These are phyloP conservation scores for Ampelocalamus luodianensis DNA, from an alignment of 176 grass and related monocot species.

Conservation along the genomic window DNA sequence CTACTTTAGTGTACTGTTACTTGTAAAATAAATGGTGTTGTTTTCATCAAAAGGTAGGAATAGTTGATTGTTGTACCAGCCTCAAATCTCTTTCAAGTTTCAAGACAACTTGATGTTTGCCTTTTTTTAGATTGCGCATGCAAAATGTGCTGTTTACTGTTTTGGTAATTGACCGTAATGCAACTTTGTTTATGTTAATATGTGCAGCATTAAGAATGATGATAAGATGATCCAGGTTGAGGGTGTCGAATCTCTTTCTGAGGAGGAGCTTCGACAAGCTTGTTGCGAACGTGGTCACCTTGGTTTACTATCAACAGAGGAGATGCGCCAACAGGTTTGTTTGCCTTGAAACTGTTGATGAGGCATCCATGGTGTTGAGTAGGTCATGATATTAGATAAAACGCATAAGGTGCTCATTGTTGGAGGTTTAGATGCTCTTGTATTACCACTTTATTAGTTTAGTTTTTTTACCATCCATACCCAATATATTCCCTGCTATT, in stretches of 20 bases:
- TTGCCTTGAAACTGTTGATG: conserved; percentile 22
- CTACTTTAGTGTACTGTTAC: background rate
- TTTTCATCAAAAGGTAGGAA: background rate
- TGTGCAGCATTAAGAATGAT: conserved; percentile 85
- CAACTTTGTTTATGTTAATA: conserved; percentile 20
- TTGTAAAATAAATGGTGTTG: background rate
- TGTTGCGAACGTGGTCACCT: conserved; percentile 89
- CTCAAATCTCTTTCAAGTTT: background rate
- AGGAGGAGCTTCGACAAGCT: conserved; percentile 88
- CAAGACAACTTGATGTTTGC: background rate
- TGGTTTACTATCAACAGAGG: conserved; percentile 79
- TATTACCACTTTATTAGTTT: conserved; percentile 27
- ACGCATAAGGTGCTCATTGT: background rate
- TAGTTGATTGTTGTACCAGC: background rate
- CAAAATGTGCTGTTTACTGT: background rate
- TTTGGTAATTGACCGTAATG: background rate
- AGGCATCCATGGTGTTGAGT: background rate
- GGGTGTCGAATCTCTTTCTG: conserved; percentile 88
- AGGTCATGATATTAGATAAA: conserved; percentile 29
- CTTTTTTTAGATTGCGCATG: background rate
- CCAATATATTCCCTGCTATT: background rate
- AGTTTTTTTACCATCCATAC: conserved; percentile 5
- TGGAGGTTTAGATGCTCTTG: conserved; percentile 14
- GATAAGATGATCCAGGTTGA: conserved; percentile 88
- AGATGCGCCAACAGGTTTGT: conserved; percentile 90